Base-by-base conservation (phyloP, 208 protist species). In the Trypanosoma conorhini region DNA sequence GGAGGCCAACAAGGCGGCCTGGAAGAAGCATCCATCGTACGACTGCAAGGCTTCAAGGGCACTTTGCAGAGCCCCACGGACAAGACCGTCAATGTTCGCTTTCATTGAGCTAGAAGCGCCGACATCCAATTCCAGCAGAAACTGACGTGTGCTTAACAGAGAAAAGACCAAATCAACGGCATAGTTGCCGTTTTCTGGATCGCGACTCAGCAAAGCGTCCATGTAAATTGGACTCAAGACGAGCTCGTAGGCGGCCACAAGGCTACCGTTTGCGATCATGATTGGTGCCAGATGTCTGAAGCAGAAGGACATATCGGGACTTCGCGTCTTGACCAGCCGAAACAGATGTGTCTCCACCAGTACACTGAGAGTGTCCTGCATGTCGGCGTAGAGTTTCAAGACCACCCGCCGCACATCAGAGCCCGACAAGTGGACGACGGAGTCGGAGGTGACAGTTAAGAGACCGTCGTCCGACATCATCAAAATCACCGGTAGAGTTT, bases 301-400 rank as follows among this genome's bases (percentile, higher is more conserved):
- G 55, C 79, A 81, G 22, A 80, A 66, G 35, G 77, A 72, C 67
- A 89, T 81, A 67, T 96, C 87, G 17, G 82, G 60, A 64, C 87
- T 93, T 52, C 80, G 65, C 28, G 86, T 92, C 33, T 76, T 81
- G 38, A 96, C 80, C 46, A 94, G 80, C 5, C 87, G 82, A 71
- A 87, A 81, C 3, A 96, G 68, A 67, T 96, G 88, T 8, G 76
- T 87, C 76, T 93, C 88, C 13, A 96, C 83, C 26, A 91, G 62
- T 65, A 89, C 85, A 55, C 82, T 88, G 19, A 91, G 77, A 55
- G 52, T 76, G 58, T 92, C 81, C 54, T 85, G 70, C 31, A 83
- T 72, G 17, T 83, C 72, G 13, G 54, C 55, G 71, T 86, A 92
- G 17, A 88, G 52, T 0, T 71, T 68, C 13, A 81, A 54, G 7